Conservation (phyloP, 2,329 filamentous ascomycete genomes). For the Fusarium sp. region DNA sequence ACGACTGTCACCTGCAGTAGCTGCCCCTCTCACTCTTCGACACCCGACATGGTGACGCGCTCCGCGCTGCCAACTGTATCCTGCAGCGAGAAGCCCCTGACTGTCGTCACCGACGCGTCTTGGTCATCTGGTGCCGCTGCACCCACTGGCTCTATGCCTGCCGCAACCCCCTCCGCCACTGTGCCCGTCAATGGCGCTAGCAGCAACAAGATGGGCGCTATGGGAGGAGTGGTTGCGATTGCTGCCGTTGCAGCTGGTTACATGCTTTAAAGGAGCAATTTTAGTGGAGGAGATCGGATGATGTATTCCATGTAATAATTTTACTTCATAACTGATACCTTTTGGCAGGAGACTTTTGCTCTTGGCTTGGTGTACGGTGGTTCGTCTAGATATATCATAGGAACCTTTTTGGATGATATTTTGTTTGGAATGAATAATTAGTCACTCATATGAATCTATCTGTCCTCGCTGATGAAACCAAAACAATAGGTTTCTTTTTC, state of each 20-base stretch:
- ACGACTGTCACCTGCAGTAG: slow-evolving; percentile 29
- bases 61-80: slow-evolving; percentile 23
- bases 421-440: neutral
- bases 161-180: slow-evolving; percentile 11
- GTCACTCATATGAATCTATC: neutral
- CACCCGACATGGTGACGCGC: slow-evolving; percentile 29
- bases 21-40: slow-evolving; percentile 14
- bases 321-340: neutral
- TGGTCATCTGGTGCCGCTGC: slow-evolving; percentile 10
- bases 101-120: slow-evolving; percentile 7
- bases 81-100: slow-evolving; percentile 22
- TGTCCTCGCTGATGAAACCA: neutral
- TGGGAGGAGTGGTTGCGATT: slow-evolving; percentile 3
- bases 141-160: slow-evolving; percentile 19
- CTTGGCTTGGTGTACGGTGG: neutral
- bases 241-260: slow-evolving; percentile 11
- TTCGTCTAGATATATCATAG: neutral
- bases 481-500: neutral
- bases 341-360: neutral
- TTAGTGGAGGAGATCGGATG: neutral
- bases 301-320: neutral
- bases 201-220: slow-evolving; percentile 11
- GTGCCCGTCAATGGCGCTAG: slow-evolving; percentile 21
- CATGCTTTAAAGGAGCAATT: neutral
- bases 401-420: neutral